phyloP scores from a whole-genome alignment of 2,329 filamentous ascomycete species.

The Fusarium pseudonygamai region DNA sequence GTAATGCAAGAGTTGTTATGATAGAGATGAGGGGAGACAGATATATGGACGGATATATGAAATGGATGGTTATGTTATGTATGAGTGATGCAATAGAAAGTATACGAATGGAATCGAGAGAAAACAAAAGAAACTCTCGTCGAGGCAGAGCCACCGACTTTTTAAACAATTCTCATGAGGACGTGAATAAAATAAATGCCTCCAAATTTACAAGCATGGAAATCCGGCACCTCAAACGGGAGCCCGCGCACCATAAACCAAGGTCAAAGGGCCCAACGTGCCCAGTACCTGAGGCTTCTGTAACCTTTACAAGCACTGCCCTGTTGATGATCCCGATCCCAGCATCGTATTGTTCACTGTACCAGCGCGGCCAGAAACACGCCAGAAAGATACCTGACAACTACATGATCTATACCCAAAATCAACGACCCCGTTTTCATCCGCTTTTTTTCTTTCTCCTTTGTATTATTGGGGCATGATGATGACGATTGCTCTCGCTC shows the following conservation, averaged over 20 bases:
- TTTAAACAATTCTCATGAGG: slow-evolving; percentile 24
- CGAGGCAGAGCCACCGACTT: slow-evolving; percentile 31
- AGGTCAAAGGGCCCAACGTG: background rate
- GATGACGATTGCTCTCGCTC: slow-evolving; percentile 2
- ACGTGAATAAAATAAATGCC: slow-evolving; percentile 20
- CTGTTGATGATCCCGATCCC: slow-evolving; percentile 1
- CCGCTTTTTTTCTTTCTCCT: background rate
- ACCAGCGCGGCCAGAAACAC: slow-evolving; percentile 5
- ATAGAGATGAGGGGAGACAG: too few relatives aligned
- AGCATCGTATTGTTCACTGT: slow-evolving; percentile 18
- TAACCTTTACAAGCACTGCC: slow-evolving; percentile 18
- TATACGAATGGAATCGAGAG: background rate
- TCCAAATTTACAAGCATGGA: slow-evolving; percentile 22
- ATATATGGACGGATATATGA: background rate
- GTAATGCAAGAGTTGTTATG: slow-evolving; percentile 2
- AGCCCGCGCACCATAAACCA: background rate
- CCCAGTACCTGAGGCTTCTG: slow-evolving; percentile 19
- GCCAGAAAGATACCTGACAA: slow-evolving; percentile 23
- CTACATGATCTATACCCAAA: slow-evolving; percentile 10
- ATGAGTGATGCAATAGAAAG: background rate
- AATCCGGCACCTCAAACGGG: slow-evolving; percentile 21
- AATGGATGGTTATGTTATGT: background rate
- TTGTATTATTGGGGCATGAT: slow-evolving; percentile 3
- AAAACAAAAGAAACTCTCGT: background rate
- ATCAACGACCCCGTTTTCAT: slow-evolving; percentile 9